These are phyloP conservation scores for Fusarium sp. DNA, from an alignment of 2,329 filamentous ascomycete species.

Conservation along the genomic window DNA sequence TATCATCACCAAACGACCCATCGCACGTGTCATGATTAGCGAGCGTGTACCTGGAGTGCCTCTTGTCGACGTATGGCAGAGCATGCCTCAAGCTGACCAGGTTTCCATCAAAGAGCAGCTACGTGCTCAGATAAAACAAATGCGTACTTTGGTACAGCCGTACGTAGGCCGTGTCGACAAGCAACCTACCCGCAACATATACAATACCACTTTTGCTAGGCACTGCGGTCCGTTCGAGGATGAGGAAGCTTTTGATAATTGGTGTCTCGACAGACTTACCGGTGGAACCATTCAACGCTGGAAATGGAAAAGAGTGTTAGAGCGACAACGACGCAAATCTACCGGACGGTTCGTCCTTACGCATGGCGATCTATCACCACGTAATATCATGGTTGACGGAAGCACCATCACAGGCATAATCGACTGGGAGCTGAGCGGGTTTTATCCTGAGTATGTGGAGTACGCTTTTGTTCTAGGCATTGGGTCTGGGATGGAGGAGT, in stretches of 20 bases:
- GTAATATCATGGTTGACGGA: not conserved
- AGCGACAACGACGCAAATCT: not conserved
- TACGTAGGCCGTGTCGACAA: not conserved
- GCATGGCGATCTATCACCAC: not conserved
- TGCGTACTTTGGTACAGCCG: not conserved
- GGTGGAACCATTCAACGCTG: not conserved
- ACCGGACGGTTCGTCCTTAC: not conserved
- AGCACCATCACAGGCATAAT: not conserved
- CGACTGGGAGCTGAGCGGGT: conserved; percentile 4
- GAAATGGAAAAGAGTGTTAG: not conserved
- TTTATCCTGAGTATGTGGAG: conserved; percentile 1
- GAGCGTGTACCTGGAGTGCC: not conserved
- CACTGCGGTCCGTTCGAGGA: not conserved
- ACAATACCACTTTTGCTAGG: not conserved
- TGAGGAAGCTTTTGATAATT: not conserved
- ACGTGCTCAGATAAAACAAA: not conserved
- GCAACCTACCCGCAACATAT: not conserved
- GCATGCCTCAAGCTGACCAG: not conserved
- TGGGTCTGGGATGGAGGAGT: not conserved
- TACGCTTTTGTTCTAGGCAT: not conserved
- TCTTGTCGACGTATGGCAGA: not conserved
- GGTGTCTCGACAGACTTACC: not conserved
- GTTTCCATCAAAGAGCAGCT: not conserved
- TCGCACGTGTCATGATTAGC: not conserved
- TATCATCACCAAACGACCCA: accelerated